Conservation (phyloP, 176 grass and related monocot species). For the Aegilops longissima region DNA sequence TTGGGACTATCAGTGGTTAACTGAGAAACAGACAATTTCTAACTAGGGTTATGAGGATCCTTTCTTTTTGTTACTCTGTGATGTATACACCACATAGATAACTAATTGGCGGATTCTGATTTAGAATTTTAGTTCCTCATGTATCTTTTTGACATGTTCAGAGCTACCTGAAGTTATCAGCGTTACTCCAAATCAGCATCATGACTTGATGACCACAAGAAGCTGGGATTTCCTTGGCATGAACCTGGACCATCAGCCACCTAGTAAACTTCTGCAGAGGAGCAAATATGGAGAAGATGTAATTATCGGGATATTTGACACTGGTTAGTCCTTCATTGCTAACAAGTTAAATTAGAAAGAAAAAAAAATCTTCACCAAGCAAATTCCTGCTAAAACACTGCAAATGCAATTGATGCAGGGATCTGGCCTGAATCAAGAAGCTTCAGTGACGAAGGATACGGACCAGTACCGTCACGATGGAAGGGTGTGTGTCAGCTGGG, state of each 20-base stretch:
- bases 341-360: not conserved
- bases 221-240: constrained; percentile 37
- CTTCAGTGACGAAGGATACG: constrained; percentile 30
- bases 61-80: not conserved
- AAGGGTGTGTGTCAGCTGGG: constrained; percentile 44
- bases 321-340: constrained; percentile 18
- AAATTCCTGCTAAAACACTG: constrained; percentile 18
- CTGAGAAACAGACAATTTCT: not conserved
- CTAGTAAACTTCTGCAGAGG: constrained; percentile 23
- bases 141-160: not conserved
- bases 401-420: constrained; percentile 25
- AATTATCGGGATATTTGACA: constrained; percentile 34
- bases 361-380: not conserved
- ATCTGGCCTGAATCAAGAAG: constrained; percentile 43
- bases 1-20: not conserved
- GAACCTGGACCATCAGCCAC: constrained; percentile 22
- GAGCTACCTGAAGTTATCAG: constrained; percentile 41
- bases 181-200: constrained; percentile 21
- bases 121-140: not conserved
- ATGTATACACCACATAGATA: not conserved
- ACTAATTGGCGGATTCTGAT: not conserved
- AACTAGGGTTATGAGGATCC: not conserved
- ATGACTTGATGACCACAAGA: constrained; percentile 33
- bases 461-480: constrained; percentile 19
- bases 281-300: constrained; percentile 43